A percentile compares a stretch with the other conserved stretches of the same genome.
phyloP scores from a whole-genome alignment of 352 stramenopile species.

The Phytophthora fragariae region DNA sequence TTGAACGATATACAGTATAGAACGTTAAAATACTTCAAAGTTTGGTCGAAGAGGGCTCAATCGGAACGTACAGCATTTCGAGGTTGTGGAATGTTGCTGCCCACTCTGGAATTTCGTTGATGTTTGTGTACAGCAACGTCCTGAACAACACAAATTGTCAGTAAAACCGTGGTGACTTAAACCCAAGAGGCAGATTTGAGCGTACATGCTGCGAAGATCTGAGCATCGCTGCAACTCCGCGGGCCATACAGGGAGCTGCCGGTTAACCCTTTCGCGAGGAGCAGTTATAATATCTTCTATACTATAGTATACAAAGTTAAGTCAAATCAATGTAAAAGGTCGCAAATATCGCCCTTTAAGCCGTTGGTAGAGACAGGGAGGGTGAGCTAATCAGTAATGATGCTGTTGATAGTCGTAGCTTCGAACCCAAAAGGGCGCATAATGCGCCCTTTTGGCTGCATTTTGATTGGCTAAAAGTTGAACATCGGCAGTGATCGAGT shows the following conservation, averaged over 20 bases:
- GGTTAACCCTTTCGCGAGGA: not conserved
- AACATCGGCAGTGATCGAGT: no score
- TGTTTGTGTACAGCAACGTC: constrained; percentile 30
- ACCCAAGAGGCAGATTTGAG: not conserved
- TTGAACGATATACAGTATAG: not conserved
- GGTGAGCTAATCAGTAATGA: no score
- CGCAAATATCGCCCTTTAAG: no score
- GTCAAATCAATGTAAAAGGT: no score
- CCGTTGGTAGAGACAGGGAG: no score
- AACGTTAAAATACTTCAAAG: not conserved
- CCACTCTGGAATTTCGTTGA: constrained; percentile 28
- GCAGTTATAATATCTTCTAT: no score
- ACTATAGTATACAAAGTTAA: no score
- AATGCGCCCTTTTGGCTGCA: no score
- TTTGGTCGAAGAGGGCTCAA: not conserved
- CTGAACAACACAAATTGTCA: not conserved
- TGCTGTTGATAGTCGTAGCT: no score
- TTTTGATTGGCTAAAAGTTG: no score
- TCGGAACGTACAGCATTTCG: constrained; percentile 29
- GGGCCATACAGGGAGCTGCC: constrained; percentile 13
- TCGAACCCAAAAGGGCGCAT: no score
- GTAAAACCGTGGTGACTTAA: not conserved
- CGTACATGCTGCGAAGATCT: constrained; percentile 31
- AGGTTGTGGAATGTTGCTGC: constrained; percentile 22
- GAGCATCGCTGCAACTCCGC: constrained; percentile 26